phyloP scores from a whole-genome alignment of 306 rosid genomes.

The Spatholobus suberectus region DNA sequence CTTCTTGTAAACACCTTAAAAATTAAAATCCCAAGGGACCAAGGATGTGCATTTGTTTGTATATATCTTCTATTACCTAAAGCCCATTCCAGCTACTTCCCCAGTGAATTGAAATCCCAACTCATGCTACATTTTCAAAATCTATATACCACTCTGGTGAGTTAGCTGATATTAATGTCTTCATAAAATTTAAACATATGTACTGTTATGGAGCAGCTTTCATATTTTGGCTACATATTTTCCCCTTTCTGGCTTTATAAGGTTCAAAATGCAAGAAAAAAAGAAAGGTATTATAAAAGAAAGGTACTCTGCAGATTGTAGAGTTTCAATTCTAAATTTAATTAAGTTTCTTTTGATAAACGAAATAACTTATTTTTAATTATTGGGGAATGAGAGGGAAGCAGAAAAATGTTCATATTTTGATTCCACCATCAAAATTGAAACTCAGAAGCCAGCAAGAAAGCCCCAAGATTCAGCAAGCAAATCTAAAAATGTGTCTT shows the following conservation, averaged over 20 bases:
- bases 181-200: neutral
- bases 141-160: neutral
- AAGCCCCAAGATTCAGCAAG: conserved; percentile 17
- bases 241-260: neutral
- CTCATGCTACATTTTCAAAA: neutral
- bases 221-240: neutral
- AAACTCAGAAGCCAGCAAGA: neutral
- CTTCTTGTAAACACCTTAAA: conserved; percentile 20
- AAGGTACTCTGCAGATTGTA: neutral
- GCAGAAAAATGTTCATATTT: neutral
- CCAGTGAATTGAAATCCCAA: conserved; percentile 21
- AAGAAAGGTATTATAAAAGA: no score
- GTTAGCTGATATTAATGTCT: conserved; percentile 25
- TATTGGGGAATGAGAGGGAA: neutral
- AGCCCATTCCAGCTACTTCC: neutral
- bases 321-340: neutral
- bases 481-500: neutral
- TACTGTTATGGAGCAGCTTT: neutral
- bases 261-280: neutral
- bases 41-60: neutral
- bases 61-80: neutral
- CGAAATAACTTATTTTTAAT: neutral
- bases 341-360: neutral
- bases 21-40: conserved; percentile 11
- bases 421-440: conserved; percentile 16